Conservation (phyloP, 2,329 filamentous ascomycete genomes). For the Diaporthe caulivora region DNA sequence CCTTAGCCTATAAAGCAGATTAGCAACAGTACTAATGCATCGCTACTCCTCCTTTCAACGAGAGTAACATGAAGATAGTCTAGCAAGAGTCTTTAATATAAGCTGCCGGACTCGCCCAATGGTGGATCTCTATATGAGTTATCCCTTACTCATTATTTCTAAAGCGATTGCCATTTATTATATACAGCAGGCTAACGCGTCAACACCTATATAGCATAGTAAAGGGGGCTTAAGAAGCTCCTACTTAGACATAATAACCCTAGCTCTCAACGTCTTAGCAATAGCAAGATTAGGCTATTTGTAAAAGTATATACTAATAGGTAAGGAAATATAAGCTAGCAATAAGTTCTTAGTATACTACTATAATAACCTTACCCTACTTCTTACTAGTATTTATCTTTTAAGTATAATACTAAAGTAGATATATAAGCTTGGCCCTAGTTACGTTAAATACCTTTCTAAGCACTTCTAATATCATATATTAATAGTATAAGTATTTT, state of each 20-base stretch:
- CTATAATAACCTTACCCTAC: neutral
- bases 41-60: slow-evolving; percentile 28
- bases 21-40: slow-evolving; percentile 30
- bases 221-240: neutral
- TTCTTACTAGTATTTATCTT: slow-evolving; percentile 6
- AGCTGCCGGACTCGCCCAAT: neutral
- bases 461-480: neutral
- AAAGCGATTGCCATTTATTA: too few relatives aligned
- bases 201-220: neutral
- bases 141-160: accelerated
- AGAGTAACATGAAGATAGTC: slow-evolving; percentile 29
- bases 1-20: neutral
- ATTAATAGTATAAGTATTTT: neutral
- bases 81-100: slow-evolving; percentile 24
- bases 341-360: slow-evolving; percentile 12
- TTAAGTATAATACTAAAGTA: neutral
- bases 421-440: slow-evolving; percentile 5
- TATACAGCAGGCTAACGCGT: neutral
- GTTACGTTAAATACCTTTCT: neutral
- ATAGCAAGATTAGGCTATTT: slow-evolving; percentile 1
- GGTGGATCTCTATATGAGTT: neutral
- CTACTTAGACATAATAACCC: slow-evolving; percentile 18
- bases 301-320: slow-evolving; percentile 7
- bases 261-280: slow-evolving; percentile 25
- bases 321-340: neutral